These are phyloP conservation scores for Suillus bovinus DNA, from an alignment of 768 basidiomycete species.

Conservation along the genomic window DNA sequence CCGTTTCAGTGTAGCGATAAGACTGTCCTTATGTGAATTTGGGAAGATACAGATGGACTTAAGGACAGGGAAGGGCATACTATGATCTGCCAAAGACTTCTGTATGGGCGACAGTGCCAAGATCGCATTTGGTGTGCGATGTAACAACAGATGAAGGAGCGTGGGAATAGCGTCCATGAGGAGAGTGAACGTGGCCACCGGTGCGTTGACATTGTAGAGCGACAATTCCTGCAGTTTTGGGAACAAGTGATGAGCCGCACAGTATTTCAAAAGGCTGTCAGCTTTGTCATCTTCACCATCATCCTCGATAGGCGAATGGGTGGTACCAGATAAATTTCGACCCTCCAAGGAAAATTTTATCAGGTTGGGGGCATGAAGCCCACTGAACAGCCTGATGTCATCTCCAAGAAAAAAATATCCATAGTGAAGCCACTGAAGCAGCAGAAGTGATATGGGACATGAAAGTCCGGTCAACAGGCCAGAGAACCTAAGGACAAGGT, in stretches of 20 bases:
- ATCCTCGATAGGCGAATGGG: constrained; percentile 31
- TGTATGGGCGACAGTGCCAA: constrained; percentile 19
- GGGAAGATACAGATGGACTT: constrained; percentile 11
- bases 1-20: constrained; percentile 13
- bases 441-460: constrained; percentile 33
- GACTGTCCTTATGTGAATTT: constrained; percentile 19
- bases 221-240: constrained; percentile 37
- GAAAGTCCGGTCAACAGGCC: constrained; percentile 30
- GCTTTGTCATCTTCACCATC: constrained; percentile 39
- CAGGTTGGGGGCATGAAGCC: constrained; percentile 43
- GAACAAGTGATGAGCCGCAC: constrained; percentile 33
- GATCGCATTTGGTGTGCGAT: constrained; percentile 17
- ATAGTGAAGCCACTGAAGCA: constrained; percentile 40
- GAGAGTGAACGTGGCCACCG: constrained; percentile 12
- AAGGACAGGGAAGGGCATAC: constrained; percentile 13
- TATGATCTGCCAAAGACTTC: constrained; percentile 11
- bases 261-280: constrained; percentile 32
- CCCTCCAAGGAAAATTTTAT: constrained; percentile 44
- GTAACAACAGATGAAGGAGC: constrained; percentile 22
- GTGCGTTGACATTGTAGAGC: constrained; percentile 36
- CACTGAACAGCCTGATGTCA: constrained; percentile 39
- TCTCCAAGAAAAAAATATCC: constrained; percentile 44
- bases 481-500: constrained; percentile 49
- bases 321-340: constrained; percentile 29
- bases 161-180: constrained; percentile 20